Evolutionary conservation across 495 filamentous ascomycete species (phyloP).

Genomic region (Penicillium paxilli): DNA sequence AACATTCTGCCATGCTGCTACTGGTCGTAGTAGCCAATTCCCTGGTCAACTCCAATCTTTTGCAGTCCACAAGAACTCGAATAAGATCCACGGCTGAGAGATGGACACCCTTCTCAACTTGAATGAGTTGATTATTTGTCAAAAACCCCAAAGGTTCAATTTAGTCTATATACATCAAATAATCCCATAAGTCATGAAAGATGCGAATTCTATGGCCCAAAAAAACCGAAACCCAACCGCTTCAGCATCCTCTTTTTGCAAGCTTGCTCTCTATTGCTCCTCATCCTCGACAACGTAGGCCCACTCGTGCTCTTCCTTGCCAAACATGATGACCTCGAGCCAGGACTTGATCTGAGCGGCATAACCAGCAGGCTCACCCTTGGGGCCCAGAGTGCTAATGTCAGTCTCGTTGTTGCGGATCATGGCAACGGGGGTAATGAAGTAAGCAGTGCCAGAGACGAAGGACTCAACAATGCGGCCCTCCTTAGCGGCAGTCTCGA

Average conservation of each 20-base stretch:
- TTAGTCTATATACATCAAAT: neutral
- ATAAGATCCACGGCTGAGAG: no score
- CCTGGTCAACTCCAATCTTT: no score
- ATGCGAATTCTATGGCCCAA: neutral
- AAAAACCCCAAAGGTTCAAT: neutral
- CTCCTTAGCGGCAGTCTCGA: slow-evolving; percentile 70
- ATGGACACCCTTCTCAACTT: no score
- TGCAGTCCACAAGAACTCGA: no score
- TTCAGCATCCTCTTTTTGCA: neutral
- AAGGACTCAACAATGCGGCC: slow-evolving; percentile 83
- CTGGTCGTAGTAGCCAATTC: no score
- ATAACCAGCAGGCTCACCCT: slow-evolving; percentile 63
- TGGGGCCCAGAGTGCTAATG: slow-evolving; percentile 62
- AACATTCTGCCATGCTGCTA: no score
- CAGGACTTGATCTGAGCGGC: slow-evolving; percentile 72
- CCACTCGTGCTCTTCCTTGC: slow-evolving; percentile 78
- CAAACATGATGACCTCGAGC: slow-evolving; percentile 85
- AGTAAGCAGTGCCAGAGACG: slow-evolving; percentile 85
- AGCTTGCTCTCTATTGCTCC: slow-evolving; percentile 25
- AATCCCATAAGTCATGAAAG: slow-evolving; percentile 2
- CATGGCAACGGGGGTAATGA: slow-evolving; percentile 70
- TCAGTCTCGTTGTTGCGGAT: slow-evolving; percentile 74
- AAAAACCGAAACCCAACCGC: neutral
- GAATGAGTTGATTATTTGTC: neutral
- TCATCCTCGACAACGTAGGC: slow-evolving; percentile 69